phyloP scores from a whole-genome alignment of 2,329 filamentous ascomycete species.

The Ilyonectria sp. region DNA sequence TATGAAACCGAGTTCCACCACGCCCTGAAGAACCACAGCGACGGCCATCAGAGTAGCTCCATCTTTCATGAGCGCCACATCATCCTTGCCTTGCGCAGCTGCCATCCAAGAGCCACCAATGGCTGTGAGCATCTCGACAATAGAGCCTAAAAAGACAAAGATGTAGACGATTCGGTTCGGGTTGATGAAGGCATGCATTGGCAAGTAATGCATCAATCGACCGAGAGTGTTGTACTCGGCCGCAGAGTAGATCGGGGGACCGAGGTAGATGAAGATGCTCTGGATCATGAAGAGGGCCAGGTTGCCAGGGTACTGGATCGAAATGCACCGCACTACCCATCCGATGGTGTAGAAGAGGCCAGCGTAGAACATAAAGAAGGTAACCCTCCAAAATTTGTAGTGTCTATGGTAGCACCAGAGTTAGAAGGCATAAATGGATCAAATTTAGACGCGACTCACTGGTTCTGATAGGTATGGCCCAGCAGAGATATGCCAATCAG shows the following conservation, averaged over 20 bases:
- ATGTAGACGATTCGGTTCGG: conserved; percentile 48
- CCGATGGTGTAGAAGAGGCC: conserved; percentile 42
- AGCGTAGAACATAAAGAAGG: conserved; percentile 48
- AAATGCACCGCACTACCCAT: conserved; percentile 41
- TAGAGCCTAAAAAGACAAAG: conserved; percentile 43
- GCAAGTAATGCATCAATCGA: conserved; percentile 46
- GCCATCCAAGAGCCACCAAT: conserved; percentile 46
- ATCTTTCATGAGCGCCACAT: conserved; percentile 67
- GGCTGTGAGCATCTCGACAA: conserved; percentile 43
- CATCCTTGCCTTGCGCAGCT: conserved; percentile 53
- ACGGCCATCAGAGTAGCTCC: conserved; percentile 70
- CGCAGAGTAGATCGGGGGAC: conserved; percentile 44
- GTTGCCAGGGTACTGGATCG: conserved; percentile 40
- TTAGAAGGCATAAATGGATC: conserved; percentile 4
- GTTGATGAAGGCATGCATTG: conserved; percentile 46
- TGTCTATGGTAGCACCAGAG: conserved; percentile 5
- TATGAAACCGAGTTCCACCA: conserved; percentile 44
- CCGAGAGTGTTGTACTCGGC: conserved; percentile 48
- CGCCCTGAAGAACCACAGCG: conserved; percentile 60
- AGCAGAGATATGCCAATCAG: conserved; percentile 37
- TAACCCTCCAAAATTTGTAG: conserved; percentile 46
- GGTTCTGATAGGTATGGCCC: conserved; percentile 40
- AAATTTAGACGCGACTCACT: conserved; percentile 16
- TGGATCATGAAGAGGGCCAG: conserved; percentile 44
- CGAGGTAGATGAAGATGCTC: conserved; percentile 45